Percentiles rank a stretch among this genome's conserved stretches.
phyloP scores from a whole-genome alignment of 345 rosid genomes.

The Salix suchowensis region DNA sequence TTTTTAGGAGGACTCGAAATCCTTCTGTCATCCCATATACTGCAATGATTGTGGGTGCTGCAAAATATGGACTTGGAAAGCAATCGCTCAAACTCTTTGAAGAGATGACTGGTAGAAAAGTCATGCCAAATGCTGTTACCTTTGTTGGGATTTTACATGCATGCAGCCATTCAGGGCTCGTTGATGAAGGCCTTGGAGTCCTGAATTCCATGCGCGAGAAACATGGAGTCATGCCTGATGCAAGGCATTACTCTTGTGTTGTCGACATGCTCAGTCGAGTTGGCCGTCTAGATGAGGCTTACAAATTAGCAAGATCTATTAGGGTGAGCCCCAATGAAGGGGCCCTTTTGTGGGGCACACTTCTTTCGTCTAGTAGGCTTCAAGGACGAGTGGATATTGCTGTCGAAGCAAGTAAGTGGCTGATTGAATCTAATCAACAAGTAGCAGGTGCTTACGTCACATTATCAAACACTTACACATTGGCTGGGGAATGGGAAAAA shows the following conservation, averaged over 20 bases:
- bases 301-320: conserved; percentile 47
- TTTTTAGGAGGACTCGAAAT: conserved; percentile 41
- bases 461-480: conserved; percentile 58
- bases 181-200: conserved; percentile 52
- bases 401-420: conserved; percentile 47
- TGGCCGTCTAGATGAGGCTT: conserved; percentile 72
- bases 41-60: conserved; percentile 64
- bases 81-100: conserved; percentile 40
- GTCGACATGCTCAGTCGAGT: conserved; percentile 78
- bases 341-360: conserved; percentile 68
- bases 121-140: conserved; percentile 70
- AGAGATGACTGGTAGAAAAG: conserved; percentile 49
- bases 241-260: conserved; percentile 68
- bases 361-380: conserved; percentile 69
- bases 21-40: conserved; percentile 67
- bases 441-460: conserved; percentile 62
- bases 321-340: conserved; percentile 40
- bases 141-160: conserved; percentile 65
- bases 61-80: conserved; percentile 51
- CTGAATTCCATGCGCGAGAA: conserved; percentile 46
- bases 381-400: conserved; percentile 72
- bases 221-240: conserved; percentile 47
- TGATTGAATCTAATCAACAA: conserved; percentile 52
- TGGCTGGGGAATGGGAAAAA: conserved; percentile 63
- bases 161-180: conserved; percentile 79